Evolutionary conservation across 2,329 filamentous ascomycete genomes (phyloP).

Genomic region (Scortechinia acanthostroma): DNA sequence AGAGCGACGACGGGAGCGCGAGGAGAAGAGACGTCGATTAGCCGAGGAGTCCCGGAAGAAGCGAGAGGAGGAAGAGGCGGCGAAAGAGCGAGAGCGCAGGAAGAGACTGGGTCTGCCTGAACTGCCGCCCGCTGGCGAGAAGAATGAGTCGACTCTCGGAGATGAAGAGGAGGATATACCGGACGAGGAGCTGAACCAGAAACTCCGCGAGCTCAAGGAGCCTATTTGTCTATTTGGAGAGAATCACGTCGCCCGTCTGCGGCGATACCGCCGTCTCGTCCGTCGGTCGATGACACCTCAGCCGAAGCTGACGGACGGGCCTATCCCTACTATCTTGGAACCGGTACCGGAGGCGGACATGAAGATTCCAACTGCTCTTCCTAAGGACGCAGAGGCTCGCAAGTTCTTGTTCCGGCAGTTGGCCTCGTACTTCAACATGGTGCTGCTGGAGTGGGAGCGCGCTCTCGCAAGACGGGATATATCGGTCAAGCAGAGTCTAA

Average conservation of each 20-base stretch:
- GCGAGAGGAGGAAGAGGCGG: slow-evolving; percentile 66
- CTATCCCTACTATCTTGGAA: slow-evolving; percentile 78
- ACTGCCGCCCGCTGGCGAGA: slow-evolving; percentile 36
- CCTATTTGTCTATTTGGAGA: slow-evolving; percentile 78
- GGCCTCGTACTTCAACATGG: slow-evolving; percentile 91
- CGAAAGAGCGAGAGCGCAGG: slow-evolving; percentile 66
- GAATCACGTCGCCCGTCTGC: slow-evolving; percentile 59
- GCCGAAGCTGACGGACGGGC: slow-evolving; percentile 60
- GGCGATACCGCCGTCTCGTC: slow-evolving; percentile 61
- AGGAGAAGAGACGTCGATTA: slow-evolving; percentile 74
- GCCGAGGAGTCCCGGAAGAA: slow-evolving; percentile 71
- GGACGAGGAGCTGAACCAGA: slow-evolving; percentile 62
- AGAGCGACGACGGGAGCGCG: slow-evolving; percentile 58
- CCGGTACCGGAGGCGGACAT: slow-evolving; percentile 80
- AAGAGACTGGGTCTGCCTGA: slow-evolving; percentile 78
- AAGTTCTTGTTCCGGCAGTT: slow-evolving; percentile 78
- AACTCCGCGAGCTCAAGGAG: slow-evolving; percentile 66
- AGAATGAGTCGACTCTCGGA: slow-evolving; percentile 24
- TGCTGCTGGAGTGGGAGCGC: slow-evolving; percentile 79
- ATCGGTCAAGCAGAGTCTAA: slow-evolving; percentile 60
- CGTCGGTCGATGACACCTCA: slow-evolving; percentile 26
- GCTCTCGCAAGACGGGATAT: slow-evolving; percentile 65
- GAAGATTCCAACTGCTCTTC: slow-evolving; percentile 65
- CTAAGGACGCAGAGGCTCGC: slow-evolving; percentile 55
- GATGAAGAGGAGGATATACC: slow-evolving; percentile 51